phyloP scores from a whole-genome alignment of 805 yeast genomes.

The Debaryomyces tyrocola region DNA sequence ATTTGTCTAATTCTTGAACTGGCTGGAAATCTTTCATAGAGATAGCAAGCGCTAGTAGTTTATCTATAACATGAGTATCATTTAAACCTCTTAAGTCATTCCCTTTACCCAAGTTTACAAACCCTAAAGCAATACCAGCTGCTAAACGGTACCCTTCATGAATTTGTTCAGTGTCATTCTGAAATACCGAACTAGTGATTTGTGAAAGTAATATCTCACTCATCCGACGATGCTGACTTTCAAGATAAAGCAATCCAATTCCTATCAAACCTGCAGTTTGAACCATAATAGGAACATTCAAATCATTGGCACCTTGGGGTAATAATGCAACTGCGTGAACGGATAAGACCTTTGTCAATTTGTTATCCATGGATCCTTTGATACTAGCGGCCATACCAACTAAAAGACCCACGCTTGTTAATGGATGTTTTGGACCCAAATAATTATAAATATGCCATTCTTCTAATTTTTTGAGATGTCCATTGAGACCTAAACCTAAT shows the following conservation, averaged over 20 bases:
- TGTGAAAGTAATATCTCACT: conserved; percentile 76
- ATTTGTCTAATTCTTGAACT: conserved; percentile 55
- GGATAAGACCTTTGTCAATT: conserved; percentile 84
- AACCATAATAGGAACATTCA: conserved; percentile 78
- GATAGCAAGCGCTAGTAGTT: conserved; percentile 55
- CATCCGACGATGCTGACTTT: conserved; percentile 81
- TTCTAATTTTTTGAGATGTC: conserved; percentile 77
- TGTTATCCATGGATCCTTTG: conserved; percentile 78
- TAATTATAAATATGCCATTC: conserved; percentile 97
- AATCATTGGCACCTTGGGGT: conserved; percentile 87
- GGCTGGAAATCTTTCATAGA: conserved; percentile 65
- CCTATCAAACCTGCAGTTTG: conserved; percentile 93
- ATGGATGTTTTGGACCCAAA: conserved; percentile 82
- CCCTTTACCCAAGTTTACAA: conserved; percentile 78
- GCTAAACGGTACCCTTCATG: conserved; percentile 83
- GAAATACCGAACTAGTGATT: conserved; percentile 51
- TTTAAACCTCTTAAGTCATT: conserved; percentile 55
- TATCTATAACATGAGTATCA: conserved; percentile 65
- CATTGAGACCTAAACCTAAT: conserved; percentile 89
- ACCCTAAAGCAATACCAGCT: conserved; percentile 87
- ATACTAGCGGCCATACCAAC: conserved; percentile 92
- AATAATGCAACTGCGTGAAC: conserved; percentile 90
- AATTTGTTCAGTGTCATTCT: conserved; percentile 56
- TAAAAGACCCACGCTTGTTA: conserved; percentile 81
- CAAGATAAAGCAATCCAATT: conserved; percentile 78